Base-by-base conservation (phyloP, 345 rosid species). In the Populus alba region DNA sequence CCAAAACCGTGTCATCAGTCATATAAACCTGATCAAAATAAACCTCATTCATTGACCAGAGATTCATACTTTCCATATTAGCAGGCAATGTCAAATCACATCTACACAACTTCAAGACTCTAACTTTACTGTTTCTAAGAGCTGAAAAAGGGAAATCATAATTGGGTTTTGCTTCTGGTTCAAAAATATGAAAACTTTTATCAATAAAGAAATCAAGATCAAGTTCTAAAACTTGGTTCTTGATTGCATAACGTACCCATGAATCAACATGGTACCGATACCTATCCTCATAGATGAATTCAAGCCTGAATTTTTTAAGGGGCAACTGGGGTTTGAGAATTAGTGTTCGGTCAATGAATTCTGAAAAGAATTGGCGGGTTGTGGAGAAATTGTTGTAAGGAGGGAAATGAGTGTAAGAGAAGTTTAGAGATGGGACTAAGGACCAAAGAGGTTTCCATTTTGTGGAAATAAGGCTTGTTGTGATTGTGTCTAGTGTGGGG, bases 191-290 rank as follows among this genome's bases (percentile, higher is more conserved):
- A 33, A 73, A 73, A 1, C 35, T 10, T 22, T 15, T 2, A 38
- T 73, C 68, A 49, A 73, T 73, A 23, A 73, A 73, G 68, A 73
- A 73, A 59, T 73, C 76, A 23, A 73, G 68, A 57, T 38, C 68
- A 29, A 73, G 33, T 2, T 73, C 76, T 62, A n/a, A 49, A 3
- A 20, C 76, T 8, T 13, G 17, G 10, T 73, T 73, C 67, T 16
- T 73, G 35, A 73, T 59, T 10, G 76, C 76, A 29, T 73, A 73
- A 59, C 76, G 76, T n/a, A 73, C 27, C 68, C 76, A 73, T 1
- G 76, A 73, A 59, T 73, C 76, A 22, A 73, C 76, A 73, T 59
- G 76, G 53, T 23, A 73, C 2, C 51, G n/a, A 43, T 20, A 73
- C 3, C 76, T 47, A 35, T 73, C 68, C n/a, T 73, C 76, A 29